Evolutionary conservation across 2,329 filamentous ascomycete genomes (phyloP).

Genomic region (Colletotrichum abscissum): DNA sequence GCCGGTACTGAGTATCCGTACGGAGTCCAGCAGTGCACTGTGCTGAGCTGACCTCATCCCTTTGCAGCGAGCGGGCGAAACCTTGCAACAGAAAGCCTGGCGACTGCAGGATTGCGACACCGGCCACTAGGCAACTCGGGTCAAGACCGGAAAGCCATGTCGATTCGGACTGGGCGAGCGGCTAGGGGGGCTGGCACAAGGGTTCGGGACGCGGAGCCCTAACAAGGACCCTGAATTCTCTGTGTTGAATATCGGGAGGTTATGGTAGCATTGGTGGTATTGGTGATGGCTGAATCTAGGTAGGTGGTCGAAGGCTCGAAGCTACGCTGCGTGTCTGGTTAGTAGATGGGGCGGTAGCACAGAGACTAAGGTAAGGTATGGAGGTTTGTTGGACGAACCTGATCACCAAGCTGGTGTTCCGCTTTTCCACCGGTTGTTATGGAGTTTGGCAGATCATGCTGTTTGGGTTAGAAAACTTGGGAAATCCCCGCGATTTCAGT

Average conservation of each 20-base stretch:
- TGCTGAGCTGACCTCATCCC: not conserved
- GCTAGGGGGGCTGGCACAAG: constrained; percentile 22
- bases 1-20: too few species aligned
- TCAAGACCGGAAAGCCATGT: not conserved
- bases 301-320: too few species aligned
- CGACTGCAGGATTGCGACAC: constrained; percentile 18
- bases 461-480: not conserved
- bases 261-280: not conserved
- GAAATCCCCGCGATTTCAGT: constrained; percentile 29
- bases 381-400: not conserved
- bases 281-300: not conserved
- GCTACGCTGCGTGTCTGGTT: too few species aligned
- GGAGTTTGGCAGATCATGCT: not conserved
- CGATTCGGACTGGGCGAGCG: not conserved
- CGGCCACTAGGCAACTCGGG: constrained; percentile 20
- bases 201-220: constrained; percentile 31
- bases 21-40: not conserved
- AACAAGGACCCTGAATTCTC: constrained; percentile 28
- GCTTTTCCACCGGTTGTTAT: not conserved
- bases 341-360: not conserved
- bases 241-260: not conserved
- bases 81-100: not conserved
- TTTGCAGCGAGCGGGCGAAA: not conserved
- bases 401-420: not conserved
- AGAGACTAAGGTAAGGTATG: not conserved